A percentile compares a stretch with the other conserved stretches of the same genome.
phyloP scores from a whole-genome alignment of 1,284 basidiomycete genomes.

The Paramarasmius palmivorus region DNA sequence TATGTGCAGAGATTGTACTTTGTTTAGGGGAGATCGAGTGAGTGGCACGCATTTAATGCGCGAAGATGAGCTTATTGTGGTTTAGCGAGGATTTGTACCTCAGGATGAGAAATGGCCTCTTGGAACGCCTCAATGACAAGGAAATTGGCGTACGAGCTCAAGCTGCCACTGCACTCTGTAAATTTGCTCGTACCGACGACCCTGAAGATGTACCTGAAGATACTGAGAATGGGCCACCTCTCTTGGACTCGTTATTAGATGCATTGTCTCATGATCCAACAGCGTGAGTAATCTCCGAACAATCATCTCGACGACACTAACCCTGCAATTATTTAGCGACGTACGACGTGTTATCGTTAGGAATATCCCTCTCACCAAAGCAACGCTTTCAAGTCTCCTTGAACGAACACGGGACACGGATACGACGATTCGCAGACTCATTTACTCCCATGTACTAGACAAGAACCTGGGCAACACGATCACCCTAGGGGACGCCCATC shows the following conservation, averaged over 20 bases:
- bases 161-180: slow-evolving; percentile 81
- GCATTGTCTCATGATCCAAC: slow-evolving; percentile 75
- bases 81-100: slow-evolving; percentile 80
- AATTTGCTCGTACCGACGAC: slow-evolving; percentile 76
- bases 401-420: slow-evolving; percentile 87
- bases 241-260: slow-evolving; percentile 66
- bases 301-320: slow-evolving; percentile 3
- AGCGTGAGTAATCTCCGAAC: slow-evolving; percentile 52
- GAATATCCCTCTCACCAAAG: slow-evolving; percentile 65
- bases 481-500: slow-evolving; percentile 52
- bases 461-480: slow-evolving; percentile 34
- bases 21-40: slow-evolving; percentile 86
- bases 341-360: slow-evolving; percentile 83
- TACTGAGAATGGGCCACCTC: slow-evolving; percentile 47
- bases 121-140: slow-evolving; percentile 84
- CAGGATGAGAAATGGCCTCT: slow-evolving; percentile 62
- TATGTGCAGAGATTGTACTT: slow-evolving; percentile 76
- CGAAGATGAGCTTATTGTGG: slow-evolving; percentile 9
- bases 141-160: slow-evolving; percentile 82
- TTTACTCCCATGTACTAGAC: slow-evolving; percentile 69
- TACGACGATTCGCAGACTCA: slow-evolving; percentile 73
- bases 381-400: slow-evolving; percentile 69
- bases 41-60: slow-evolving; percentile 27
- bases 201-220: slow-evolving; percentile 55
- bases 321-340: slow-evolving; percentile 53